Evolutionary conservation across 345 rosid genomes (phyloP), one percentile per base, ranked within the genome.

Genomic region (Excoecaria cochinchinensis): DNA sequence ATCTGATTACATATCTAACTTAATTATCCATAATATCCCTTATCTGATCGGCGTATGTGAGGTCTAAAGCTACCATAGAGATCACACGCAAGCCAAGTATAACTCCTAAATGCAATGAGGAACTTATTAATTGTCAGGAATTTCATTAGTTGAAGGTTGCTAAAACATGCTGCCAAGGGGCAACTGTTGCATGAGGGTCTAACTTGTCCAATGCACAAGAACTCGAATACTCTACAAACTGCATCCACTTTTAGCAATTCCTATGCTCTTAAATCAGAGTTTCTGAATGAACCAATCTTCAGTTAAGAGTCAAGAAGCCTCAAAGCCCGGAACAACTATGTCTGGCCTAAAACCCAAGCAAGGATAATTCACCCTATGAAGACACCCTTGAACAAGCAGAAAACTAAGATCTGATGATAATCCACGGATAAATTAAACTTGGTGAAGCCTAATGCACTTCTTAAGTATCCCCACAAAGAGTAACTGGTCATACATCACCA

Each of bases 1-100:
- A 38, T 6, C 75, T n/a, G 71, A 73, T 9, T 19, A 57, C n/a
- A 68, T 14, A 71, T 72, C 2, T 70, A 17, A 55, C 63, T 75
- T 39, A 63, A 57, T 71, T 53, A 38, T 64, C 50, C 10, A 58
- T 40, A 24, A 60, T 38, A 31, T 65, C 19, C 65, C 39, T 53
- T 62, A 67, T 22, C 47, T 19, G 39, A 36, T n/a, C 16, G 46
- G 36, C 53, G 46, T 50, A 76, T 36, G 36, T 31, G 17, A 44
- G 22, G 44, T 57, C 48, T 38, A 5, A 44, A 48, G 65, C 44
- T 21, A 40, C 50, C 40, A 65, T 8, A 73, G 59, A 47, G 22
- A 51, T 2, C 4, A 50, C 59, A 40, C 48, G 17, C 2, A 71
- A 21, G 50, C 19, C 59, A 62, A 68, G 55, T 55, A 39, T 44